Conservation (phyloP, 2,329 filamentous ascomycete species). For the Zasmidium angulare region DNA sequence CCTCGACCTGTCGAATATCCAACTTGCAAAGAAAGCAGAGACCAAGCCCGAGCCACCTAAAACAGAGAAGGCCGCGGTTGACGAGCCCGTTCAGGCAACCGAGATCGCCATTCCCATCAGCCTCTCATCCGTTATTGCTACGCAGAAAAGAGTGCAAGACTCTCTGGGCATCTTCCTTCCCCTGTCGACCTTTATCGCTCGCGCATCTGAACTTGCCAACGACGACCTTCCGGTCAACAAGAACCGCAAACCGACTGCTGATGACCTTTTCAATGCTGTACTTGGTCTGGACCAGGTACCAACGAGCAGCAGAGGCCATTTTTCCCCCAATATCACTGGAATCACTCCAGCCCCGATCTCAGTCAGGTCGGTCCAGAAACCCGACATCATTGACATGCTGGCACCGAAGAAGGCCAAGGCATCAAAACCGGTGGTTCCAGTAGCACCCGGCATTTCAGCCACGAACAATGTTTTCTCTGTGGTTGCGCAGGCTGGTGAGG, state of each 20-base stretch:
- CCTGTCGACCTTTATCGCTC: constrained; percentile 80
- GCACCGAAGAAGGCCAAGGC: constrained; percentile 46
- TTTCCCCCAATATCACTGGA: constrained; percentile 67
- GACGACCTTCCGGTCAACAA: constrained; percentile 73
- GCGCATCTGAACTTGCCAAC: constrained; percentile 84
- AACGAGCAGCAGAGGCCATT: constrained; percentile 60
- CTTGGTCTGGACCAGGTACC: constrained; percentile 65
- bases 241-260: constrained; percentile 64
- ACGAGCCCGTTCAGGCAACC: constrained; percentile 46
- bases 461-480: constrained; percentile 79
- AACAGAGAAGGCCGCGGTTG: constrained; percentile 42
- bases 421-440: constrained; percentile 28
- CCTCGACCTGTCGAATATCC: constrained; percentile 94
- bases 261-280: constrained; percentile 87
- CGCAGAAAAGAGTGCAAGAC: constrained; percentile 76
- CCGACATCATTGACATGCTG: constrained; percentile 83
- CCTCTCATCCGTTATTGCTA: constrained; percentile 72
- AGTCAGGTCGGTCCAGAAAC: constrained; percentile 44
- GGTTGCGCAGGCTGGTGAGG: constrained; percentile 74
- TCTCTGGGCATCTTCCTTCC: constrained; percentile 78
- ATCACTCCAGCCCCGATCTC: constrained; percentile 49
- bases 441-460: constrained; percentile 35
- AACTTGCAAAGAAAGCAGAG: constrained; percentile 56
- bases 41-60: constrained; percentile 43
- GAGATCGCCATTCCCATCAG: constrained; percentile 74